Evolutionary conservation across 768 basidiomycete genomes (phyloP), one percentile per base, ranked within the genome.

Genomic region (Sistotremastrum suecicum): DNA sequence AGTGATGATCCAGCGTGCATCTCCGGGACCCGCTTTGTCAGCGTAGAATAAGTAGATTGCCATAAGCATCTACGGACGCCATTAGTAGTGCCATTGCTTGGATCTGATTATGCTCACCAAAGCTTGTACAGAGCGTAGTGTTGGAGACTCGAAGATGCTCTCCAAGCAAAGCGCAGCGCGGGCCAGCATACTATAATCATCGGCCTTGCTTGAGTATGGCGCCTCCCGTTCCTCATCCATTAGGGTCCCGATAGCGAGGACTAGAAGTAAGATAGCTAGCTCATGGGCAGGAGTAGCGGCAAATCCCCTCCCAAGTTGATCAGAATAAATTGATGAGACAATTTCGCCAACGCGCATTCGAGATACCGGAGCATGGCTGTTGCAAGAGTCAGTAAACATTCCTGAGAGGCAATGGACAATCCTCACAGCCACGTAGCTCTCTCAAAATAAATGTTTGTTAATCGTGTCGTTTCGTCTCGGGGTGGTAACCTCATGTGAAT

Each of bases 361-460:
- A 11, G 42, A 43, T 44, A 39, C 41, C 35, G 50, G 47, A 36
- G 46, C 33, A 8, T 37, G 29, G n/a, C 30, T 34, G 41, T 50
- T 37, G 32, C 43, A 65, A 57, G 80, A 83, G 11, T 7, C 31
- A 34, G 38, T 48, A 33, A 39, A 44, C 47, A 48, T 54, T 43
- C 53, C 44, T 44, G 48, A 42, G 28, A 48, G 37, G 46, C 34
- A 31, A 33, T 40, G 33, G 48, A 34, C 45, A 34, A 53, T 29
- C 43, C 77, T 61, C 60, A 80, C 80, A 83, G 81, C 80, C 79
- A 82, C 45, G 77, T 73, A 32, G 77, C 82, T 54, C 76, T 70
- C 30, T 68, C 68, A 59, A 68, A 81, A 58, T 78, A 83, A 12
- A 73, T 70, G 12, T 70, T 68, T 29, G 73, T 71, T 36, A 85